Percentiles rank a stretch among this genome's conserved stretches.
Conservation (phyloP, 768 basidiomycete species). For the Scleroderma bovista region DNA sequence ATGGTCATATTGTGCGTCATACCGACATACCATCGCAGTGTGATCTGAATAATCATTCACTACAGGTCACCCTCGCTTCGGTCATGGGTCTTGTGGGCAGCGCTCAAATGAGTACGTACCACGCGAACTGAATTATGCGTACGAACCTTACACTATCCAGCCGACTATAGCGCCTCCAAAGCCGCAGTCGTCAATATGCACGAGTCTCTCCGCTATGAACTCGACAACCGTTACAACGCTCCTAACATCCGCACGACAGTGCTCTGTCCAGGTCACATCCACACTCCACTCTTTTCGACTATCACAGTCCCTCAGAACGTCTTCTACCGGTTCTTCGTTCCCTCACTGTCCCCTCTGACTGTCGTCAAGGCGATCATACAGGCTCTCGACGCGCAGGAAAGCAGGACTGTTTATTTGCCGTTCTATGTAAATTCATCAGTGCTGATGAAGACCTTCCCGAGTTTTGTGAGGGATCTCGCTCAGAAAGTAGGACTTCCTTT, state of each 20-base stretch:
- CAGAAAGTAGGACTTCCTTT: constrained; percentile 52
- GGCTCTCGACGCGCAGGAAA: constrained; percentile 77
- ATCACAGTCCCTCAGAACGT: constrained; percentile 42
- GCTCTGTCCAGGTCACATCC: constrained; percentile 73
- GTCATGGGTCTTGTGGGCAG: constrained; percentile 65
- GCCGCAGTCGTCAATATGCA: constrained; percentile 79
- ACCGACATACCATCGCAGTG: neutral
- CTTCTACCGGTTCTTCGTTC: constrained; percentile 69
- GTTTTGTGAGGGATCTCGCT: constrained; percentile 65
- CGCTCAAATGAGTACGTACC: constrained; percentile 66
- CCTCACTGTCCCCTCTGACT: constrained; percentile 63
- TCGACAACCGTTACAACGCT: constrained; percentile 65
- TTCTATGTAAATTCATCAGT: constrained; percentile 64
- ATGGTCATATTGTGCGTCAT: constrained; percentile 78
- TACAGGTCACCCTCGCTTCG: constrained; percentile 73
- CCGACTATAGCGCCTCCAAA: constrained; percentile 91
- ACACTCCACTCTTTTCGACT: constrained; percentile 73
- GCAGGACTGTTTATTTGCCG: constrained; percentile 63
- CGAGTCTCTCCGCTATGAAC: constrained; percentile 82
- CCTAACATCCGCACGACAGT: constrained; percentile 85
- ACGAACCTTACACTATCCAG: constrained; percentile 30
- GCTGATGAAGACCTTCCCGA: constrained; percentile 54
- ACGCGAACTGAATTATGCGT: neutral
- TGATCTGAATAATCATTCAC: constrained; percentile 6
- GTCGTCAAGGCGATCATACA: constrained; percentile 80